Conservation (phyloP, 768 basidiomycete species). For the Pleurotus djamor region DNA sequence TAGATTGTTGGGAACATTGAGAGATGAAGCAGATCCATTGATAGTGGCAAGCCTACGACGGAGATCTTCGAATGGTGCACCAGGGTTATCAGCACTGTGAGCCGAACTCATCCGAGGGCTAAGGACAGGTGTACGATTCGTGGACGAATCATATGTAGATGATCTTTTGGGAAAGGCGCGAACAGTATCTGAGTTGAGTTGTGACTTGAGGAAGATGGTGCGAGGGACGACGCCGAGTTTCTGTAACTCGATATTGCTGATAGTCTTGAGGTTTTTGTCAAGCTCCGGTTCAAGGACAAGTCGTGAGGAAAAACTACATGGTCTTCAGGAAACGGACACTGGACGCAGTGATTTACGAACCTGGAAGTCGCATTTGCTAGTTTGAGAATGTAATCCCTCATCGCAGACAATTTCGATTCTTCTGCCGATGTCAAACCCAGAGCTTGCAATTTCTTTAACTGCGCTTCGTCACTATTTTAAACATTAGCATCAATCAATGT, state of each 20-base stretch:
- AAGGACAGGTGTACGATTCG: constrained; percentile 36
- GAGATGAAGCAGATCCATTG: constrained; percentile 68
- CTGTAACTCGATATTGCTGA: constrained; percentile 73
- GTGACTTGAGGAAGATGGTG: constrained; percentile 82
- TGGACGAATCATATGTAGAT: constrained; percentile 23
- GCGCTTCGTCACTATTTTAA: constrained; percentile 65
- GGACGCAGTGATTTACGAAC: constrained; percentile 31
- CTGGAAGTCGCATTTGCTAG: constrained; percentile 78
- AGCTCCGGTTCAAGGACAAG: constrained; percentile 60
- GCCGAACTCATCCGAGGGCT: constrained; percentile 50
- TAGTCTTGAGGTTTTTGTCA: constrained; percentile 60
- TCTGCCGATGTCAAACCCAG: constrained; percentile 83
- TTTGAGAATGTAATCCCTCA: constrained; percentile 88
- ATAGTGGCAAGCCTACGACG: constrained; percentile 73
- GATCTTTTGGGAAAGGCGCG: constrained; percentile 35
- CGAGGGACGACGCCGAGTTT: constrained; percentile 89
- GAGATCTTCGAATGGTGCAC: constrained; percentile 75
- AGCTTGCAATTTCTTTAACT: constrained; percentile 78
- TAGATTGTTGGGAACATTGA: constrained; percentile 41
- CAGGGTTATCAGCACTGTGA: constrained; percentile 45
- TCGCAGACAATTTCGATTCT: constrained; percentile 82
- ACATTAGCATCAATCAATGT: background rate
- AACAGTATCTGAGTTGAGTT: constrained; percentile 40
- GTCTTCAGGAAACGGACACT: background rate
- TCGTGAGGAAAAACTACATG: constrained; percentile 63